Conservation (phyloP, 768 basidiomycete genomes). For the Xanthoconium purpureum region DNA sequence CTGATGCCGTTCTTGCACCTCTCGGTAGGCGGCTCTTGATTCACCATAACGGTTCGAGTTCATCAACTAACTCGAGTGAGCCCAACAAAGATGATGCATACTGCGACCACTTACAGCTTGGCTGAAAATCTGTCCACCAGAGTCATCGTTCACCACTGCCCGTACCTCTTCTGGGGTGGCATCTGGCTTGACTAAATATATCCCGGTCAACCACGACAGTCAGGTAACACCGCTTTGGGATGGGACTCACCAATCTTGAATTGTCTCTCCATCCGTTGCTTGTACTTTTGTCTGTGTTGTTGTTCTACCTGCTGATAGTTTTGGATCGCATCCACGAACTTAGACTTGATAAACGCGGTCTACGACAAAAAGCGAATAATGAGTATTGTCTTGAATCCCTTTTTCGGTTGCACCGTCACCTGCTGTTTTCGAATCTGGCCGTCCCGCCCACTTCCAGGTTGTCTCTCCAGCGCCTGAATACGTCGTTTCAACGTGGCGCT, state of each 20-base stretch:
- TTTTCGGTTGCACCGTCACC: constrained; percentile 35
- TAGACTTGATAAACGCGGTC: constrained; percentile 64
- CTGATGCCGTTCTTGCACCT: constrained; percentile 96
- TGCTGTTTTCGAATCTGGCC: constrained; percentile 77
- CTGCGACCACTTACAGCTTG: constrained; percentile 58
- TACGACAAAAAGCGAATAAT: constrained; percentile 25
- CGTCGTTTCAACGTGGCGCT: constrained; percentile 67
- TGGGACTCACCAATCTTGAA: constrained; percentile 70
- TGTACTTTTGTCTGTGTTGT: constrained; percentile 73
- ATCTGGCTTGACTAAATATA: constrained; percentile 76
- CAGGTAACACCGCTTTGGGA: background rate
- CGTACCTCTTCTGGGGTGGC: constrained; percentile 86
- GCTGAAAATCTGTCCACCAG: constrained; percentile 83
- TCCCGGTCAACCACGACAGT: background rate
- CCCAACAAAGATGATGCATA: background rate
- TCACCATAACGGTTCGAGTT: constrained; percentile 89
- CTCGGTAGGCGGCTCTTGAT: constrained; percentile 86
- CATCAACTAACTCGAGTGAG: constrained; percentile 57
- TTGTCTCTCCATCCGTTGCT: constrained; percentile 80
- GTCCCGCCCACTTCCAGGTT: constrained; percentile 61
- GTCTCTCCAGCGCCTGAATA: constrained; percentile 67
- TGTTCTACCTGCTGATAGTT: constrained; percentile 81
- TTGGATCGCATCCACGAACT: constrained; percentile 85
- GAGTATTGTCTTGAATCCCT: constrained; percentile 5
- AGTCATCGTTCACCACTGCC: constrained; percentile 83